Percentiles rank a stretch among this genome's conserved stretches.
phyloP scores from a whole-genome alignment of 1,284 basidiomycete species.

The Bjerkandera adusta region DNA sequence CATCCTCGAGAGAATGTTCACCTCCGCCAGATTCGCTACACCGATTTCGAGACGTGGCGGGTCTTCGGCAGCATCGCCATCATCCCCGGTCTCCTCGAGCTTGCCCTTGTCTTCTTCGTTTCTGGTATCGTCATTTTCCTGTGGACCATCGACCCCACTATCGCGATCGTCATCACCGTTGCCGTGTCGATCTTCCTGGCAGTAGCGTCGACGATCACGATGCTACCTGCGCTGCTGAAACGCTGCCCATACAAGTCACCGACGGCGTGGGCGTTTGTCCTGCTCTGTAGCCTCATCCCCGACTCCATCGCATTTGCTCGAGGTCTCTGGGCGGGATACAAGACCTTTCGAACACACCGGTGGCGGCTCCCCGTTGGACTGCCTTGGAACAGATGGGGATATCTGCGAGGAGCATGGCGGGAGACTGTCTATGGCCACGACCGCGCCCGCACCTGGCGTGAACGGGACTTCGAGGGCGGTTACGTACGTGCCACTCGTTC shows the following conservation, averaged over 20 bases:
- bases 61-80: constrained; percentile 3
- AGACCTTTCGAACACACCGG: no score
- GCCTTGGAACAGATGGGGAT: no score
- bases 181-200: background rate
- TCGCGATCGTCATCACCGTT: constrained; percentile 1
- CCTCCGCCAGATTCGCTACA: constrained; percentile 7
- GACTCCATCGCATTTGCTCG: no score
- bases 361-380: no score
- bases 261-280: constrained; percentile 6
- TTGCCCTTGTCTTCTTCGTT: constrained; percentile 12
- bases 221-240: constrained; percentile 7
- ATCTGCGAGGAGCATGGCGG: no score
- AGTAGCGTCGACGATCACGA: constrained; percentile 1
- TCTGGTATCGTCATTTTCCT: constrained; percentile 7
- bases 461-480: no score
- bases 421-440: no score
- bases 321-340: no score
- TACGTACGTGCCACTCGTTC: no score
- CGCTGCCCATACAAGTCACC: constrained; percentile 17
- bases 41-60: constrained; percentile 2
- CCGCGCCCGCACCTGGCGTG: no score
- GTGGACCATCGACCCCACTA: constrained; percentile 1
- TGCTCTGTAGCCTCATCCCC: no score
- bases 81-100: constrained; percentile 8
- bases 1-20: constrained; percentile 6